Base-by-base conservation (phyloP, 768 basidiomycete genomes). In the Leucocoprinus sp. region DNA sequence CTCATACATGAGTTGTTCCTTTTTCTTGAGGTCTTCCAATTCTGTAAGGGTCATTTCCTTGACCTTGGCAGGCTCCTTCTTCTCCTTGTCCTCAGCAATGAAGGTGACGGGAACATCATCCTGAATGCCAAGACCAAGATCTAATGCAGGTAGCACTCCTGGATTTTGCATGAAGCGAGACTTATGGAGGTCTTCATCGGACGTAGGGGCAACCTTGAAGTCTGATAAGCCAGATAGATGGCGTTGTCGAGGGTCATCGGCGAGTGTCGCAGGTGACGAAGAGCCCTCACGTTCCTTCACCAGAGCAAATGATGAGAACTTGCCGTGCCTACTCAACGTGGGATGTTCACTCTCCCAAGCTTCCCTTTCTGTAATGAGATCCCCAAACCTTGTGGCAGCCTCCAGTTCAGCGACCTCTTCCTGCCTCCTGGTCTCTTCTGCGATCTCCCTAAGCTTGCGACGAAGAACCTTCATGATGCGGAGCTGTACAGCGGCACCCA, bases 331-430 rank as follows among this genome's bases (percentile, higher is more conserved):
- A 47, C 63, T 56, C 45, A 79, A 64, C 33, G 74, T 68, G 4
- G 85, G 84, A 57, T 96, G 90, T 38, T 87, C 82, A 54, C 72
- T 80, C 58, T 95, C 92, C 93, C 93, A 97, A 47, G 83, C 79
- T 29, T 75, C 75, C 43, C 82, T 79, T 59, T 96, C 92, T 35
- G 69, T 68, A 21, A 76, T 68, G 33, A 90, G 64, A 46, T 65
- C 73, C 8, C 68, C 72, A 60, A 93, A 80, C 37, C 80, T 69
- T 37, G 76, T 75, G 0, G 88, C 79, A 28, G 91, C 85, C 27
- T 78, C 74, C 5, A 75, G 68, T 54, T 93, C 90, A 12, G 83
- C 82, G 57, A 83, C 84, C 53, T 77, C 77, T 51, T 92, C 85
- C 50, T 75, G 74, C 48, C 76, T 76, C 50, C 70, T 76, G 51